Conservation (phyloP, 2,329 filamentous ascomycete species). For the Boeremia lycopersici region DNA sequence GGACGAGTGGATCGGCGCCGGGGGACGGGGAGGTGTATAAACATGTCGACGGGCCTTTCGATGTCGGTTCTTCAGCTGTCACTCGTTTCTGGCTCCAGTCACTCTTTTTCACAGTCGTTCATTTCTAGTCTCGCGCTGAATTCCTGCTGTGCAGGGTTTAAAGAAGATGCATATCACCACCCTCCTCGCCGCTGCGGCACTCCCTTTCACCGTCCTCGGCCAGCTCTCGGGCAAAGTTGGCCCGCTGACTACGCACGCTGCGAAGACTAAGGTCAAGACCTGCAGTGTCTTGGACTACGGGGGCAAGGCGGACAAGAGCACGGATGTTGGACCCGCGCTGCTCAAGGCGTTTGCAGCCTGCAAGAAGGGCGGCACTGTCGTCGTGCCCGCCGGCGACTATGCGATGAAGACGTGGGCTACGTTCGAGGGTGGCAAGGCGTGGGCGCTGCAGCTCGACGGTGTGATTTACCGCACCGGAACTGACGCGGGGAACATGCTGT, state of each 20-base stretch:
- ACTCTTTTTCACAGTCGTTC: slow-evolving; percentile 4
- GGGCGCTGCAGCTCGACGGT: slow-evolving; percentile 61
- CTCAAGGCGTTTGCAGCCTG: slow-evolving; percentile 58
- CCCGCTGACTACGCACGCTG: slow-evolving; percentile 36
- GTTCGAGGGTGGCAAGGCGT: slow-evolving; percentile 54
- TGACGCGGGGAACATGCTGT: slow-evolving; percentile 60
- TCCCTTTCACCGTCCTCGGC: slow-evolving; percentile 27
- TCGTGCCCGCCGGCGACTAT: slow-evolving; percentile 58
- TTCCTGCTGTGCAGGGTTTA: slow-evolving; percentile 33
- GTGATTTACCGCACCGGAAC: slow-evolving; percentile 59
- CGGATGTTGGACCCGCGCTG: slow-evolving; percentile 58
- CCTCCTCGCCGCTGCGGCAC: slow-evolving; percentile 31
- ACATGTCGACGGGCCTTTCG: too few species aligned
- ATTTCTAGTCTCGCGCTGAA: slow-evolving; percentile 9
- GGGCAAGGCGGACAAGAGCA: slow-evolving; percentile 57
- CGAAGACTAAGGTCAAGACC: slow-evolving; percentile 56
- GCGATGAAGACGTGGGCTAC: slow-evolving; percentile 58
- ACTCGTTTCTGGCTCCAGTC: not conserved
- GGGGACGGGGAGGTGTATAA: too few species aligned
- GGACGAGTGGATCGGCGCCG: too few species aligned
- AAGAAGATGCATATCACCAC: slow-evolving; percentile 34
- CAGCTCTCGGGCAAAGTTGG: slow-evolving; percentile 46
- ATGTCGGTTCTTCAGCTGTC: not conserved
- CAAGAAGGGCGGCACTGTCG: slow-evolving; percentile 57
- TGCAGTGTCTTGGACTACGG: slow-evolving; percentile 62